A percentile compares a stretch with the other conserved stretches of the same genome.
phyloP scores from a whole-genome alignment of 805 yeast genomes.

The Zygoascus ofunaensis region DNA sequence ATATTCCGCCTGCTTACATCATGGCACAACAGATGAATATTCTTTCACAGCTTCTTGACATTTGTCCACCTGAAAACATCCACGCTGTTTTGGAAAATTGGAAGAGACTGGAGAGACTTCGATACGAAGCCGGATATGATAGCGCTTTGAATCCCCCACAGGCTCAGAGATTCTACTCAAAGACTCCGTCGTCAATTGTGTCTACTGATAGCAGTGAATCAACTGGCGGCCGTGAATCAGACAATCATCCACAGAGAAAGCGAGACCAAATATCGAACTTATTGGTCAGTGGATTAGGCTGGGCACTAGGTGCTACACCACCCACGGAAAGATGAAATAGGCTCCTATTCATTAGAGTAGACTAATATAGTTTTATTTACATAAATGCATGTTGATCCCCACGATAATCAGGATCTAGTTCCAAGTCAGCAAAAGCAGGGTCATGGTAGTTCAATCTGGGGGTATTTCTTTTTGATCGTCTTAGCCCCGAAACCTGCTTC shows the following conservation, averaged over 20 bases:
- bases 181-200: neutral
- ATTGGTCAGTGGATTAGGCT: conserved; percentile 48
- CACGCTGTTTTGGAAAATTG: conserved; percentile 54
- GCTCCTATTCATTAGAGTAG: neutral
- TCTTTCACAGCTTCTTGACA: conserved; percentile 41
- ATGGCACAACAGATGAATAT: conserved; percentile 46
- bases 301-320: conserved; percentile 50
- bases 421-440: neutral
- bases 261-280: conserved; percentile 41
- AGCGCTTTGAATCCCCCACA: neutral
- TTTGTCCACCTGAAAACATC: conserved; percentile 48
- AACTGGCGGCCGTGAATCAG: neutral
- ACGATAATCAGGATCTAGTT: neutral
- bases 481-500: too few relatives aligned
- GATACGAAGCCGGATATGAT: neutral
- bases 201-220: neutral
- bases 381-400: neutral
- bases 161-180: neutral
- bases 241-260: conserved; percentile 16
- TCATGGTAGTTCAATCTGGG: neutral
- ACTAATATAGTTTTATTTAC: neutral
- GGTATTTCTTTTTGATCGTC: neutral
- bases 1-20: conserved; percentile 31
- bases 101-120: conserved; percentile 25
- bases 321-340: neutral